phyloP scores from a whole-genome alignment of 805 yeast species.

The Maudiozyma pseudohumilis region DNA sequence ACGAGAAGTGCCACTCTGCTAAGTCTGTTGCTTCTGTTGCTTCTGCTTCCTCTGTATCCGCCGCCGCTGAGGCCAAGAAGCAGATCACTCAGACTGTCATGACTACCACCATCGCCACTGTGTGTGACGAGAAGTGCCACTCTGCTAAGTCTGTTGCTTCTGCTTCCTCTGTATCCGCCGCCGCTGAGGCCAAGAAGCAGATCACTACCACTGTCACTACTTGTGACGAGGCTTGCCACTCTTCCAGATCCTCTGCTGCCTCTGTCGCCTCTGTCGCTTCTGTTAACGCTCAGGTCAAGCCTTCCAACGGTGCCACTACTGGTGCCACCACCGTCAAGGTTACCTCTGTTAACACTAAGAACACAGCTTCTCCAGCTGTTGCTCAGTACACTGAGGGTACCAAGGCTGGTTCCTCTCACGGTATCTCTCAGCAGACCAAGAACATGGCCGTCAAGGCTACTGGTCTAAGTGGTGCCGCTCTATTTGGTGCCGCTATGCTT shows the following conservation, averaged over 20 bases:
- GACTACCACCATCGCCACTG: constrained; percentile 2
- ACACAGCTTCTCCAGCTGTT: not conserved
- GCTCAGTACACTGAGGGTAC: constrained; percentile 3
- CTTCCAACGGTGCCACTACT: not conserved
- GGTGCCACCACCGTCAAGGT: not conserved
- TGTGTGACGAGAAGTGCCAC: constrained; percentile 3
- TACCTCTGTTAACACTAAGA: not conserved
- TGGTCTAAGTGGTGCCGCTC: constrained; percentile 7
- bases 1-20: constrained; percentile 7
- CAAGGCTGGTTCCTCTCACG: constrained; percentile 2
- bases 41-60: not conserved
- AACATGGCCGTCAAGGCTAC: constrained; percentile 7
- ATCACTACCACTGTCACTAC: constrained; percentile 2
- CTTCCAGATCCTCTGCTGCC: constrained; percentile 1
- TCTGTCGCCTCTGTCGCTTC: constrained; percentile 1
- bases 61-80: not conserved
- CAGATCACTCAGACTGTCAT: constrained; percentile 2
- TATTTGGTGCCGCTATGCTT: constrained; percentile 9
- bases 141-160: constrained; percentile 1
- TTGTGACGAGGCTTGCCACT: constrained; percentile 3
- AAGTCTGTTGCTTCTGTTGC: constrained; percentile 4
- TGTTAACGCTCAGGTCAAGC: not conserved
- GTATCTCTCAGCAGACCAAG: constrained; percentile 6
- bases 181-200: not conserved
- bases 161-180: not conserved